Base-by-base conservation (phyloP, 805 yeast genomes). In the Metschnikowia orientalis region DNA sequence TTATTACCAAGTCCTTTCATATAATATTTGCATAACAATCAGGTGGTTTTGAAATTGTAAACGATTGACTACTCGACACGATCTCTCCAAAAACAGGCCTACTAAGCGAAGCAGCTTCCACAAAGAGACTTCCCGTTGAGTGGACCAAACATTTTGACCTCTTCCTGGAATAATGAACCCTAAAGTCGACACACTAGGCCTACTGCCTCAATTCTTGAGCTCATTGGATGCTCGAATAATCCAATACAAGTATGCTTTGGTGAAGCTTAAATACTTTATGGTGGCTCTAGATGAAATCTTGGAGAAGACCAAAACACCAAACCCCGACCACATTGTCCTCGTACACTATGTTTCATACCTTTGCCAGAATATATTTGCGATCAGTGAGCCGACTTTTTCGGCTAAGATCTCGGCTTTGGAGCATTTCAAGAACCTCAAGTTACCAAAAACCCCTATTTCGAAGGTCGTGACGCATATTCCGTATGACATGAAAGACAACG, bases 221-320 rank as follows among this genome's bases (percentile, higher is more conserved):
- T 59, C 73, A 2, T 58, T 69, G 29, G 87, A 79, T 42, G 74
- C 77, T 9, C 70, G 71, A 40, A 62, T 77, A 14, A 53, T 80
- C 3, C 84, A 81, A 50, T 81, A 72, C 52, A 70, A 68, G 35
- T 75, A 75, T 45, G 73, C 77, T 7, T 57, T 71, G 3, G 50
- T 56, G 35, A 78, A 77, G 47, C 47, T 78, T 16, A 59, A 59
- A 22, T 54, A 56, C 20, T 51, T 71, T 28, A 38, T 57, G 1
- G 21, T 19, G 12, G 39, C 46, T 19, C 24, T 39, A 5, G 47
- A 47, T 21, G 30, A 35, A 5, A 18, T 25, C 24, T 18, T 23
- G n/a, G 35, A 38, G n/a, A 22, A 24, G 12, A 10, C 13, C 19
- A 15, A 9, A 2, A 22, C 16, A 9, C 24, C 23, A 4, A 19